phyloP scores from a whole-genome alignment of 129 eudicot genomes.

The Pittosporum tobira region DNA sequence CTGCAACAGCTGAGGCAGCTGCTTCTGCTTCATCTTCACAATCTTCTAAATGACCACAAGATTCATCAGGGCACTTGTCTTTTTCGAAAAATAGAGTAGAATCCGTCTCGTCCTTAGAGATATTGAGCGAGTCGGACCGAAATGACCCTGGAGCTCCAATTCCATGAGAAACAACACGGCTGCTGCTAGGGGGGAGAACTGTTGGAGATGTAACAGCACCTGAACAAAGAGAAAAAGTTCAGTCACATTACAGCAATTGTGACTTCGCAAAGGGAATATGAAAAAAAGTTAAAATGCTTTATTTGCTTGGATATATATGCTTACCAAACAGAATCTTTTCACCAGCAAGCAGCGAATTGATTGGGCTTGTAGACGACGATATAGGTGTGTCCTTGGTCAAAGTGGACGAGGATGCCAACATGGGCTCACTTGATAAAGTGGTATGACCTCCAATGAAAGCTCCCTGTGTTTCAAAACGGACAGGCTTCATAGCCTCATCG shows the following conservation, averaged over 20 bases:
- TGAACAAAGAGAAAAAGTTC: constrained; percentile 21
- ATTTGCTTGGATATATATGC: constrained; percentile 10
- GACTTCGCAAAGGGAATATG: neutral
- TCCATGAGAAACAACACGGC: constrained; percentile 58
- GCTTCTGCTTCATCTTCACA: constrained; percentile 78
- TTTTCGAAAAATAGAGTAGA: constrained; percentile 36
- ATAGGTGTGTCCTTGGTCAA: constrained; percentile 51
- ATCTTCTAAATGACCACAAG: constrained; percentile 44
- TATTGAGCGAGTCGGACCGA: constrained; percentile 43
- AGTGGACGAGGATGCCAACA: constrained; percentile 43
- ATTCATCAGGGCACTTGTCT: constrained; percentile 39
- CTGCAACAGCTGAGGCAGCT: constrained; percentile 81
- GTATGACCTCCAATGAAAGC: constrained; percentile 50
- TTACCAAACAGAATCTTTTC: constrained; percentile 95
- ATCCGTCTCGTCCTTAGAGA: constrained; percentile 35
- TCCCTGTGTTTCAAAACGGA: constrained; percentile 37
- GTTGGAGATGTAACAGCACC: constrained; percentile 98
- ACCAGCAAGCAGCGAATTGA: constrained; percentile 89
- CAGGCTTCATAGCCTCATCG: constrained; percentile 91
- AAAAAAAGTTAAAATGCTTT: neutral
- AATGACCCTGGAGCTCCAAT: constrained; percentile 61
- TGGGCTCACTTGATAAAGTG: constrained; percentile 32
- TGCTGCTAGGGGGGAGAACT: constrained; percentile 51
- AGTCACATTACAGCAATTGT: constrained; percentile 3
- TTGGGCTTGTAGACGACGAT: constrained; percentile 71